These are phyloP conservation scores for Plasmodium fragile DNA, from an alignment of 169 alveolate species.

Conservation along the genomic window DNA sequence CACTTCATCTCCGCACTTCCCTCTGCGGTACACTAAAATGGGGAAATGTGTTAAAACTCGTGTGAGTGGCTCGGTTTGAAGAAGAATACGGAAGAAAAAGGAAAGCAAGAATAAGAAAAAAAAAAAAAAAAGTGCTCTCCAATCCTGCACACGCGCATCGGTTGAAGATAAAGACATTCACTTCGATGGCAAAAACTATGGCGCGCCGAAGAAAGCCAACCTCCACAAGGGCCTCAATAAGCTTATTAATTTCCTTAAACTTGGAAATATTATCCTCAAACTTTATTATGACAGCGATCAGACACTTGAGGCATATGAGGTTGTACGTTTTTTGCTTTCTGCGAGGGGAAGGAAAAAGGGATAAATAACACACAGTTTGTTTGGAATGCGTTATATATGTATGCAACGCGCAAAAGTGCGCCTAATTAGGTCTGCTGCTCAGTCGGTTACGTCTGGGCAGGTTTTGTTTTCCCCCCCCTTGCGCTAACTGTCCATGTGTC, in stretches of 20 bases:
- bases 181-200: neutral
- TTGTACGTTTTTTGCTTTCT: slow-evolving; percentile 73
- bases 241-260: slow-evolving; percentile 56
- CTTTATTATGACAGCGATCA: slow-evolving; percentile 68
- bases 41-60: neutral
- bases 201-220: neutral
- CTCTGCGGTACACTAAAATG: slow-evolving; percentile 51
- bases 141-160: neutral
- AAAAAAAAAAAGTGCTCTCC: neutral
- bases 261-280: slow-evolving; percentile 62
- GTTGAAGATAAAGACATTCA: neutral
- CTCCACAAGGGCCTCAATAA: slow-evolving; percentile 66
- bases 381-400: neutral
- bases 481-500: too few species aligned
- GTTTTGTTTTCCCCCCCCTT: neutral
- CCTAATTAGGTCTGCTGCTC: neutral
- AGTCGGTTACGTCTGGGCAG: neutral
- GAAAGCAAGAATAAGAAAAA: neutral
- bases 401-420: neutral
- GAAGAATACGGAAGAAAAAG: neutral
- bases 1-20: slow-evolving; percentile 77
- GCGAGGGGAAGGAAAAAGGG: neutral
- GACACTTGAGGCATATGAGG: slow-evolving; percentile 49
- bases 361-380: neutral
- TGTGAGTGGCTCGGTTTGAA: neutral